phyloP scores from a whole-genome alignment of 495 filamentous ascomycete species.

The Margaritispora aquatica region DNA sequence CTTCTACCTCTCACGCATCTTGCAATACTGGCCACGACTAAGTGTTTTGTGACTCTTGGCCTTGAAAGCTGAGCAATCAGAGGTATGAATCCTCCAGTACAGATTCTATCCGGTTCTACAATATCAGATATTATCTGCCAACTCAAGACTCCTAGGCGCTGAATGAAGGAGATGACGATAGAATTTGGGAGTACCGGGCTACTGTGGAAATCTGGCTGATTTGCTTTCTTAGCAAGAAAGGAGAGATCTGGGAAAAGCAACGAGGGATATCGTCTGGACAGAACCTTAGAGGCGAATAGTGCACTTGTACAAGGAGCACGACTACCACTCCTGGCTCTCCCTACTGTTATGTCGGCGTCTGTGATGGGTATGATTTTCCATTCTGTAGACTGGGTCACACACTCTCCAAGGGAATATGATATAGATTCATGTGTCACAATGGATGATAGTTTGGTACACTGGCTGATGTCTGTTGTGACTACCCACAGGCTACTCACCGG shows the following conservation, averaged over 20 bases:
- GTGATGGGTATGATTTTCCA: conserved; percentile 19
- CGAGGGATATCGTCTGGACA: neutral
- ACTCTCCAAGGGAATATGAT: too few species aligned
- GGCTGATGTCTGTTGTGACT: conserved; percentile 12
- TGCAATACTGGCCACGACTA: neutral
- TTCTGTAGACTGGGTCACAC: too few species aligned
- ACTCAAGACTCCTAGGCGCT: neutral
- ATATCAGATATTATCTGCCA: neutral
- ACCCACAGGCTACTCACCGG: conserved; percentile 20
- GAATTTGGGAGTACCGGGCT: too few species aligned
- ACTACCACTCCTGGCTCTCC: neutral
- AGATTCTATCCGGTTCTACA: neutral
- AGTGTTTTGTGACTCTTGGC: neutral
- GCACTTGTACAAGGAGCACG: neutral
- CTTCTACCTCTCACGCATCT: neutral
- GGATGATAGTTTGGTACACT: neutral
- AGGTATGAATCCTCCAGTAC: conserved; percentile 12
- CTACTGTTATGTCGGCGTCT: conserved; percentile 14
- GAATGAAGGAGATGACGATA: too few species aligned
- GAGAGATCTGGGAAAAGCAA: conserved; percentile 18
- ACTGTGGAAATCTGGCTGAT: conserved; percentile 16
- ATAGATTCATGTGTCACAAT: neutral
- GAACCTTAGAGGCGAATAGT: neutral
- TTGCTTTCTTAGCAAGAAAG: conserved; percentile 16
- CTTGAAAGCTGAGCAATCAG: conserved; percentile 7